Conservation (phyloP, 2,329 filamentous ascomycete genomes). For the Pseudopyrenochaeta lycopersici region DNA sequence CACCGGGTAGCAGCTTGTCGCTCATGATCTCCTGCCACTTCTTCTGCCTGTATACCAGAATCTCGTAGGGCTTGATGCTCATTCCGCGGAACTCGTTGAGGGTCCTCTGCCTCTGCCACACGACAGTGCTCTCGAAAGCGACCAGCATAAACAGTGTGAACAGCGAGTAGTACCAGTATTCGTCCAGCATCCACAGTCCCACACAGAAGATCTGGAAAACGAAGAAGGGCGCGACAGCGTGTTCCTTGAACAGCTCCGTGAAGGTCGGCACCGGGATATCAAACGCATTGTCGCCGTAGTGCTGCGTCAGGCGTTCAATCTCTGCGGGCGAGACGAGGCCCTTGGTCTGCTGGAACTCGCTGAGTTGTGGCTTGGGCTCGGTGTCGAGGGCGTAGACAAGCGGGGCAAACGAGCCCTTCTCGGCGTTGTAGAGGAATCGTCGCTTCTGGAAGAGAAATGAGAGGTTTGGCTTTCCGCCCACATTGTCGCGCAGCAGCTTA, state of each 20-base stretch:
- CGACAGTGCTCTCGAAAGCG: conserved; percentile 96
- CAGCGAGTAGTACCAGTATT: conserved; percentile 99
- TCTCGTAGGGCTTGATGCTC: conserved; percentile 98
- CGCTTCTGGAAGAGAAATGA: conserved; percentile 99
- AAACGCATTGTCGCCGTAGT: conserved; percentile 96
- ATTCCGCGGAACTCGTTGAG: conserved; percentile 96
- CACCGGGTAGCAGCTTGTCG: conserved; percentile 90
- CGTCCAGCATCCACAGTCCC: conserved; percentile 96
- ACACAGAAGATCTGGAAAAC: conserved; percentile 99
- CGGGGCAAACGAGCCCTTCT: conserved; percentile 79
- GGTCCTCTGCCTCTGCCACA: conserved; percentile 97
- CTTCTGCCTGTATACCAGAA: conserved; percentile 87
- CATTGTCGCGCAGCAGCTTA: conserved; percentile 77
- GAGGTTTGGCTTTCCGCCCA: conserved; percentile 75
- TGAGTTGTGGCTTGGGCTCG: conserved; percentile 82
- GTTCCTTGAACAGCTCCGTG: conserved; percentile 94
- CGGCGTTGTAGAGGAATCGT: conserved; percentile 84
- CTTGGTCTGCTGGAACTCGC: conserved; percentile 79
- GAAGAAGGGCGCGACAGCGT: conserved; percentile 98
- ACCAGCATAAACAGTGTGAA: conserved; percentile 99
- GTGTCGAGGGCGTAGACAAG: conserved; percentile 84
- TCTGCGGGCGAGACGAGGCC: conserved; percentile 80
- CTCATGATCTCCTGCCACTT: conserved; percentile 90
- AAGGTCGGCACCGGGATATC: conserved; percentile 98
- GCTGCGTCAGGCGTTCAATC: conserved; percentile 80